A percentile compares a stretch with the other conserved stretches of the same genome.
Evolutionary conservation across 768 basidiomycete genomes (phyloP).

Genomic region (Trametes sanguinea): DNA sequence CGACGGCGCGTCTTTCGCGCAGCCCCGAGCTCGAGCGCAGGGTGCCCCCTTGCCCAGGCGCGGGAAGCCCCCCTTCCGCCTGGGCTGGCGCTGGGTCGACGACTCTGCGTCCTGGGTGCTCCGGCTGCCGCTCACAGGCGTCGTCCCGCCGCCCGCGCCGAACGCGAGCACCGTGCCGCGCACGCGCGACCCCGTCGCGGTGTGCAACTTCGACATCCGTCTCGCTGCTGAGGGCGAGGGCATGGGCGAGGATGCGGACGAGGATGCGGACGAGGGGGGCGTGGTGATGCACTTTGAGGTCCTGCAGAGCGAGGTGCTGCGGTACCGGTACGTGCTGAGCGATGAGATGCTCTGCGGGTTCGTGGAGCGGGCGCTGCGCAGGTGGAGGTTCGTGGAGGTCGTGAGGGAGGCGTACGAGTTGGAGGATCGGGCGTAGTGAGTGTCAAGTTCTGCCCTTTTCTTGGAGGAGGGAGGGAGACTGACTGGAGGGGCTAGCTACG

Average conservation of each 20-base stretch:
- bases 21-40: neutral
- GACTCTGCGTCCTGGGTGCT: slow-evolving; percentile 18
- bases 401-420: slow-evolving; percentile 4
- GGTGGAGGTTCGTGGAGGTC: slow-evolving; percentile 9
- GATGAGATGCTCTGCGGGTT: slow-evolving; percentile 9
- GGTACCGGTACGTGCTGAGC: slow-evolving; percentile 14
- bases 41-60: neutral
- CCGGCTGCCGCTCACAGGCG: slow-evolving; percentile 15
- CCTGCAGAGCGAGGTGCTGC: neutral
- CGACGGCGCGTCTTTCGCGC: neutral
- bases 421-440: slow-evolving; percentile 19
- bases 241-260: too few species aligned
- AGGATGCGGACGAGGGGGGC: neutral
- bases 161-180: slow-evolving; percentile 7
- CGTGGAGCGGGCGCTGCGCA: slow-evolving; percentile 1
- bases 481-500: slow-evolving; percentile 1
- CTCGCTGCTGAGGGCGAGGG: too few species aligned
- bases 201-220: slow-evolving; percentile 19
- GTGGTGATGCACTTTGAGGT: slow-evolving; percentile 15
- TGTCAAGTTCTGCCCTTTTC: neutral
- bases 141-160: slow-evolving; percentile 7
- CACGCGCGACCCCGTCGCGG: slow-evolving; percentile 18
- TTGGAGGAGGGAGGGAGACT: too few species aligned
- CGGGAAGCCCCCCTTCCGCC: slow-evolving; percentile 11
- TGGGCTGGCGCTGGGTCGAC: slow-evolving; percentile 20